Conservation (phyloP, 2,329 filamentous ascomycete species). For the Ophiosphaerella korrae region DNA sequence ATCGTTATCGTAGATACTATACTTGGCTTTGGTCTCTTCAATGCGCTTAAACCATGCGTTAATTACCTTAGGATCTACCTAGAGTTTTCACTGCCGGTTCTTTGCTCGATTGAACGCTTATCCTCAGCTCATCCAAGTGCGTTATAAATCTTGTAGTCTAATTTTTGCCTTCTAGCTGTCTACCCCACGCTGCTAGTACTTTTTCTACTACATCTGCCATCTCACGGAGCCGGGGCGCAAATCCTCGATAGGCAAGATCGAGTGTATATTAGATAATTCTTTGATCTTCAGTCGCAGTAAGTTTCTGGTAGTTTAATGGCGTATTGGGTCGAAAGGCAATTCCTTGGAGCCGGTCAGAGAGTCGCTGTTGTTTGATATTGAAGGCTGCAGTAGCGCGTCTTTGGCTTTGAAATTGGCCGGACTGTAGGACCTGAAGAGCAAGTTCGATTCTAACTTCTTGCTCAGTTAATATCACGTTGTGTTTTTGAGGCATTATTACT, state of each 20-base stretch:
- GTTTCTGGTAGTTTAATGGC: too few species aligned
- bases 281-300: conserved; percentile 7
- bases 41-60: conserved; percentile 17
- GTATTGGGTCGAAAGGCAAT: background rate
- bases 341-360: conserved; percentile 3
- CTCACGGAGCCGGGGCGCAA: conserved; percentile 11
- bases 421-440: conserved; percentile 8
- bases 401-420: conserved; percentile 7
- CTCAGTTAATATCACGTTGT: conserved; percentile 2
- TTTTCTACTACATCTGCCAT: conserved; percentile 26
- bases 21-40: background rate
- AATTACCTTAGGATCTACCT: conserved; percentile 14
- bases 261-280: conserved; percentile 21
- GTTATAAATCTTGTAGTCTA: conserved; percentile 15
- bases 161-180: conserved; percentile 12
- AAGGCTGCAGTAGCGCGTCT: conserved; percentile 8
- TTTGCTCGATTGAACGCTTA: conserved; percentile 18
- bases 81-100: conserved; percentile 3
- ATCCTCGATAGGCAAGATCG: conserved; percentile 15
- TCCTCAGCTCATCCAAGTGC: conserved; percentile 16
- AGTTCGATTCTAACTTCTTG: conserved; percentile 12
- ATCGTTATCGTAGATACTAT: too few species aligned
- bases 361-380: conserved; percentile 3
- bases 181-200: conserved; percentile 11
- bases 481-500: conserved; percentile 7